Evolutionary conservation across 169 alveolate genomes (phyloP), one percentile per base, ranked within the genome.

Genomic region (Cyclospora cayetanensis): DNA sequence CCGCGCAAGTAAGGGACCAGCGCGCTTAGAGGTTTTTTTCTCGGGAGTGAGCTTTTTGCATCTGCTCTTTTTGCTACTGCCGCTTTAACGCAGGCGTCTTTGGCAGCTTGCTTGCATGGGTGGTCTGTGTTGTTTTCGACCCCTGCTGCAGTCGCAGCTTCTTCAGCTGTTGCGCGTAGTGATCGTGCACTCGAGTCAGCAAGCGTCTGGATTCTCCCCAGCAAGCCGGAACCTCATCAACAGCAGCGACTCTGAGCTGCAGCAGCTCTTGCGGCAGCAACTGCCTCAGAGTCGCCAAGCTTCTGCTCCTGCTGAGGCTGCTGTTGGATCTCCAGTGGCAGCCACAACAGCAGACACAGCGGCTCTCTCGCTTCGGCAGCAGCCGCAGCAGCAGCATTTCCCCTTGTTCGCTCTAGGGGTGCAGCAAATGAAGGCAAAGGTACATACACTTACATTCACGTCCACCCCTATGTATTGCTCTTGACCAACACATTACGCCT

Each of bases 111-210:
- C n/a, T n/a, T n/a, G n/a, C n/a, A n/a, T n/a, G n/a, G n/a, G n/a
- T n/a, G n/a, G 37, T 11, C 25, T 9, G 9, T 65, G 12, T 29
- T 27, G 39, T 29, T 65, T 31, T 34, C 27, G 80, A n/a, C n/a
- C n/a, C n/a, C n/a, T 55, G 50, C 42, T 60, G 70, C 91, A 84
- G 82, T 63, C 84, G 34, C 91, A 85, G 84, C 70, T 85, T 53
- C 84, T 85, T 52, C 72, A 74, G 72, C 84, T 85, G 39, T 72
- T 85, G 31, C 82, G 91, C 22, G 91, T 85, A 0, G 91, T 85
- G 53, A 42, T 85, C 25, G 77, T 85, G 34, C 82, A 85, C 63
- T 85, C 91, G 42, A 63, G 72, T 53, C 60, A 55, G 34, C 43
- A 46, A 20, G 68, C 53, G 12, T 29, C 90, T 2, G 42, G 79